Percentiles rank a stretch among this genome's conserved stretches.
Conservation (phyloP, 768 basidiomycete species). For the Tulasnella sp. region DNA sequence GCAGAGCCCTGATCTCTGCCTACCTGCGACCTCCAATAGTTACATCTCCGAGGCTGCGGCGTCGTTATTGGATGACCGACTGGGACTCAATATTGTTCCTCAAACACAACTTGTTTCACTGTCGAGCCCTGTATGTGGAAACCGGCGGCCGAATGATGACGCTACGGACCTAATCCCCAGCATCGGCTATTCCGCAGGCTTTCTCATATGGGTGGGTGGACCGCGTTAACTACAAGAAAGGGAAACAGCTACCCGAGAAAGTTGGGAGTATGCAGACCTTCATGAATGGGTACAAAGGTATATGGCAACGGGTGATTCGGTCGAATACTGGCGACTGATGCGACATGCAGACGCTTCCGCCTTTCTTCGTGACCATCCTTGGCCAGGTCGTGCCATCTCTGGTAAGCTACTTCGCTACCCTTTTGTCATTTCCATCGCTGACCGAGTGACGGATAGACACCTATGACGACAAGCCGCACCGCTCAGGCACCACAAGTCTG, state of each 20-base stretch:
- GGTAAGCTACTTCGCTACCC: background rate
- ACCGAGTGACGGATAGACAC: slow-evolving; percentile 39
- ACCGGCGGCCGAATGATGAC: background rate
- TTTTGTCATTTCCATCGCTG: background rate
- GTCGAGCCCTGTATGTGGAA: slow-evolving; percentile 45
- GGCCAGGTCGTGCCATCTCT: slow-evolving; percentile 72
- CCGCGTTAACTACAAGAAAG: slow-evolving; percentile 68
- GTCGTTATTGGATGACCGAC: slow-evolving; percentile 63
- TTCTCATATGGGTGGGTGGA: slow-evolving; percentile 94
- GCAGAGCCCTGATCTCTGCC: background rate
- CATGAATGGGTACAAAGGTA: slow-evolving; percentile 70
- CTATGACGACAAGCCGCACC: slow-evolving; percentile 72
- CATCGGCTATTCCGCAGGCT: slow-evolving; percentile 34
- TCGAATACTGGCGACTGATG: background rate
- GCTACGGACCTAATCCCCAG: background rate
- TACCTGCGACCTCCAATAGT: slow-evolving; percentile 28
- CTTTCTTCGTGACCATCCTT: slow-evolving; percentile 75
- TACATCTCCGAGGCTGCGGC: slow-evolving; percentile 88
- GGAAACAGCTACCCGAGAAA: slow-evolving; percentile 74
- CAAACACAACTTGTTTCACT: slow-evolving; percentile 73
- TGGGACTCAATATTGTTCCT: slow-evolving; percentile 72
- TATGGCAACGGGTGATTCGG: background rate
- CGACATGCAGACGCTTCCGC: slow-evolving; percentile 62
- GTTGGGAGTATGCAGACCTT: slow-evolving; percentile 88
- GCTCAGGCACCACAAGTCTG: slow-evolving; percentile 48